Base-by-base conservation (phyloP, 257 asterid species). In the Gynochthodes officinalis region DNA sequence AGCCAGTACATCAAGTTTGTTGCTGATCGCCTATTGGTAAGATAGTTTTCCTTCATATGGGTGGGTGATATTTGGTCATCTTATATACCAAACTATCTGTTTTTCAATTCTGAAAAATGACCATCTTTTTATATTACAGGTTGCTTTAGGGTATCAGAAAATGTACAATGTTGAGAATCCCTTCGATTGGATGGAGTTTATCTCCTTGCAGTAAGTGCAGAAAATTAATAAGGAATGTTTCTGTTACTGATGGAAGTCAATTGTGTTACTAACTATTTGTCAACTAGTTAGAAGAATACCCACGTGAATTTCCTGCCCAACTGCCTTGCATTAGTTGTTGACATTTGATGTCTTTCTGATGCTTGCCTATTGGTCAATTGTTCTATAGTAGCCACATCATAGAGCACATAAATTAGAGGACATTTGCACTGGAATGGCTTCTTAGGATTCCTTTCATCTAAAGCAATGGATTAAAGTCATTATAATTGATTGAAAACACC, bases 121-220 rank as follows among this genome's bases (percentile, higher is more conserved):
- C 46, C 14, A 61, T 61, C 46, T 37, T 61, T 67, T 44, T 49
- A 14, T 15, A 8, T 78, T 78, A 68, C 85, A 90, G 97, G 90
- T 82, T 72, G 81, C 91, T 35, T 76, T 91, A 72, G 97, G 92
- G 21, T 91, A 77, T 72, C 80, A 73, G 48, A 87, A 73, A 82
- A 83, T 54, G 74, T 89, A 86, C 73, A 81, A 86, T 46, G 88
- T 77, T 6, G 88, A 85, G 37, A 89, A 89, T 83, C 97, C 96
- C 64, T 89, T 91, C 18, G 96, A 91, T 46, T 89, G 97, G 97
- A 90, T 90, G 97, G 96, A 90, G 58, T 82, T 82, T 73, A 89
- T 90, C 57, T 89, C 96, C 7, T 81, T 90, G 35, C 93, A 83
- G 97, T 90, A 84, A 88, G 97, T 83, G 59, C 64, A 7, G 25